Evolutionary conservation across 768 basidiomycete genomes (phyloP), one percentile per base, ranked within the genome.

Genomic region (Stropharia rugosoannulata): DNA sequence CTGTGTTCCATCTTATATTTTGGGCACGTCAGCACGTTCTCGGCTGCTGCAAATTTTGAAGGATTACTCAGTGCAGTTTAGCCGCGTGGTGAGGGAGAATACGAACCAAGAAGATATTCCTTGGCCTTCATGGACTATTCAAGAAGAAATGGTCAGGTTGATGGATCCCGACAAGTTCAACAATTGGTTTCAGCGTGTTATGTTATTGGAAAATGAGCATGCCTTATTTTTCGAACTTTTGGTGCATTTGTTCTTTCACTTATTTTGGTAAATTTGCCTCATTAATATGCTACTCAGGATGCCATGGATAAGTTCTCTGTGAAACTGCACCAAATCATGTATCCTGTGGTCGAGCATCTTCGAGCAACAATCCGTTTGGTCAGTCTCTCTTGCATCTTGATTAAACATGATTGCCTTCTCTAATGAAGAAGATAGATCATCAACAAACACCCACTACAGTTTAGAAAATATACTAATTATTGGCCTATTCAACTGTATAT

Each of bases 401-500:
- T n/a, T 12, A 1, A 5, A 40, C 13, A 6, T 7, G 2, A 38
- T 25, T 32, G 5, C 27, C 2, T 39, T 32, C 29, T 15, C 32
- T 8, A n/a, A 4, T 32, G 4, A 12, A 29, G 19, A 9, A 15
- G 35, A 27, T 27, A 57, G 51, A 53, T 53, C 22, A 11, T 40
- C 10, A 44, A 38, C 2, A 13, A 19, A 11, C 4, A 36, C 19
- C 46, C 18, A 16, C 9, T 22, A 1, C 19, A 51, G 5, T 54
- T 58, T n/a, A 35, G n/a, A 35, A 32, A 19, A 49, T 58, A 53
- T 46, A 22, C 2, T 10, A 53, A 49, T 40, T 58, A 53, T 41
- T 58, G 57, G 57, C 57, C 57, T 9, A 54, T 54, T 16, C 41
- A 40, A 22, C 44, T 64, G 12, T 59, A 54, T 29, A 27, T 58